Percentiles rank a stretch among this genome's conserved stretches.
Conservation (phyloP, 495 filamentous ascomycete species). For the Aspergillus steynii region DNA sequence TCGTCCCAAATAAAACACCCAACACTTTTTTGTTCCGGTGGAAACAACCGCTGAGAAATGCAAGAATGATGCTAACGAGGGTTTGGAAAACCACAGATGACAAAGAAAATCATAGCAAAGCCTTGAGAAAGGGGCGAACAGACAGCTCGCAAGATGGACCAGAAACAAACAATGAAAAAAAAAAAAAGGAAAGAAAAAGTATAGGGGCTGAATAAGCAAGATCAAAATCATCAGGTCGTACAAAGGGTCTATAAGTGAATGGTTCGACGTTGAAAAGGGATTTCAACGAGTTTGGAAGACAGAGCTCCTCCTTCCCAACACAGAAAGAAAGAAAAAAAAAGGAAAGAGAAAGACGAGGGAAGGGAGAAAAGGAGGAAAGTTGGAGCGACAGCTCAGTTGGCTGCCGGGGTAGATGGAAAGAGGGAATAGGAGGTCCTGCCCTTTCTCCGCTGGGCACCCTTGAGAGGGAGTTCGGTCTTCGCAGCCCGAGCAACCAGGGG, state of each 20-base stretch:
- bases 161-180: conserved; percentile 6
- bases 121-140: not conserved
- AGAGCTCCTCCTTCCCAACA: no score
- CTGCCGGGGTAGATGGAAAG: conserved; percentile 35
- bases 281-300: not conserved
- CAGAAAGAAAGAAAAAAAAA: not conserved
- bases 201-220: conserved; percentile 4
- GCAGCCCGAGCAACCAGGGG: conserved; percentile 11
- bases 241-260: conserved; percentile 17
- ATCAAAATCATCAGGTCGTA: conserved; percentile 26
- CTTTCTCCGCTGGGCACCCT: conserved; percentile 20
- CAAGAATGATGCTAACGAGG: conserved; percentile 28
- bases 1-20: conserved; percentile 23
- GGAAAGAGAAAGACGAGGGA: conserved; percentile 12
- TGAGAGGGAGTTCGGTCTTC: conserved; percentile 13
- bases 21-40: conserved; percentile 22
- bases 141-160: not conserved
- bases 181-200: conserved; percentile 10
- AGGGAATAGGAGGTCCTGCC: conserved; percentile 47
- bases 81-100: conserved; percentile 5
- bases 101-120: conserved; percentile 13
- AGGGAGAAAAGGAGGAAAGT: conserved; percentile 2
- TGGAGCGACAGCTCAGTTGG: conserved; percentile 8
- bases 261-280: conserved; percentile 3
- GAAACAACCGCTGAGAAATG: conserved; percentile 45